phyloP scores from a whole-genome alignment of 2,329 filamentous ascomycete species.

The Alternaria sp. region DNA sequence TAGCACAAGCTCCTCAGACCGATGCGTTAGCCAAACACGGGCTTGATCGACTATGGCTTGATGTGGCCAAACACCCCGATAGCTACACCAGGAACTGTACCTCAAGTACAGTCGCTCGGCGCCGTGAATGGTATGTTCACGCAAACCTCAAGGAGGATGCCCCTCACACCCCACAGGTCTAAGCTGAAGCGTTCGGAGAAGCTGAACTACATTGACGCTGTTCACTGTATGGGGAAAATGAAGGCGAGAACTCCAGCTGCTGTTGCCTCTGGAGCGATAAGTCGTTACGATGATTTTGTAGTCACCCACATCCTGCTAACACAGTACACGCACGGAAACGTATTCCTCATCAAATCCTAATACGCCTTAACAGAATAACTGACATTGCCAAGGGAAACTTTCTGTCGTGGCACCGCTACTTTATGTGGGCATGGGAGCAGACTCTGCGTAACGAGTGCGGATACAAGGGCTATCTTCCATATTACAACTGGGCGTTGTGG shows the following conservation, averaged over 20 bases:
- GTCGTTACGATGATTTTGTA: slow-evolving; percentile 42
- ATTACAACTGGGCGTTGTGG: slow-evolving; percentile 9
- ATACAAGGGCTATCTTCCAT: slow-evolving; percentile 5
- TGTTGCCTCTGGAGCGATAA: slow-evolving; percentile 35
- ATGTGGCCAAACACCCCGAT: background rate
- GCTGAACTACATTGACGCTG: slow-evolving; percentile 39
- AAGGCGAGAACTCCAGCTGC: slow-evolving; percentile 31
- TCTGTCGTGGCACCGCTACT: slow-evolving; percentile 50
- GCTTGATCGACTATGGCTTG: slow-evolving; percentile 1
- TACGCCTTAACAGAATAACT: background rate
- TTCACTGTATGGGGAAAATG: slow-evolving; percentile 36
- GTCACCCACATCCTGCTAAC: slow-evolving; percentile 41
- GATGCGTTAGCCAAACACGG: slow-evolving; percentile 1
- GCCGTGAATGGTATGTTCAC: background rate
- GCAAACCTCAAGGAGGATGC: background rate
- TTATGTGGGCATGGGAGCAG: slow-evolving; percentile 50
- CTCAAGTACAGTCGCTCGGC: background rate
- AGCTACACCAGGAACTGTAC: background rate
- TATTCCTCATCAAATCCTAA: slow-evolving; percentile 4
- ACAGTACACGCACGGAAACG: slow-evolving; percentile 35
- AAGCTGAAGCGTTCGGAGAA: slow-evolving; percentile 16
- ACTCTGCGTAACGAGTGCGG: slow-evolving; percentile 50
- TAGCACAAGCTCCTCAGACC: background rate
- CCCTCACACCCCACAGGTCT: background rate
- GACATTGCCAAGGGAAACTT: slow-evolving; percentile 31